phyloP scores from a whole-genome alignment of 192 early-diverging fungal species.

The Spinellus fusiger region DNA sequence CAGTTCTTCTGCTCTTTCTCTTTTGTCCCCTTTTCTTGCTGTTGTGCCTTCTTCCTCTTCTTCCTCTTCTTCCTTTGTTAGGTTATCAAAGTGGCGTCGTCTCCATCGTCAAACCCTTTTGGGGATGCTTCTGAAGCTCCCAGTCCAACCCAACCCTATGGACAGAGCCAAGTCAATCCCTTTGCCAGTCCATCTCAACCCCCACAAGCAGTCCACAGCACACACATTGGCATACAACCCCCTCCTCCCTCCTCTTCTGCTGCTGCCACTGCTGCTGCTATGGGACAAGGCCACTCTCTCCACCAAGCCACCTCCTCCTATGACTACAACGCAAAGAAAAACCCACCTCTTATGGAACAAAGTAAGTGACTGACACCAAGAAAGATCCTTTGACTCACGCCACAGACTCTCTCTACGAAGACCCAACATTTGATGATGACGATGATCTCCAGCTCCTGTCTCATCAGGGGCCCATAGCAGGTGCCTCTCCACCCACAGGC shows the following conservation, averaged over 20 bases:
- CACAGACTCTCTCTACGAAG: conserved; percentile 17
- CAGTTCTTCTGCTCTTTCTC: neutral
- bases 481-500: neutral
- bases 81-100: conserved; percentile 6
- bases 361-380: neutral
- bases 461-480: conserved; percentile 13
- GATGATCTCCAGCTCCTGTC: conserved; percentile 16
- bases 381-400: neutral
- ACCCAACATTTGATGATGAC: conserved; percentile 16
- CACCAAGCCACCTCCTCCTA: conserved; percentile 3
- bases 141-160: neutral
- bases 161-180: neutral
- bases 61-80: conserved; percentile 12
- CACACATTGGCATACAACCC: conserved; percentile 13
- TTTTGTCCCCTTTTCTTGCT: conserved; percentile 6
- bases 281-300: neutral
- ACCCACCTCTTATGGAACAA: too few relatives aligned
- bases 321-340: conserved; percentile 5
- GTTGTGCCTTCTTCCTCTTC: conserved; percentile 26
- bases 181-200: neutral
- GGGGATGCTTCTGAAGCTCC: neutral
- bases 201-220: neutral
- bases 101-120: neutral
- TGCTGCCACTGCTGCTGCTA: neutral
- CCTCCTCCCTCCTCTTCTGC: neutral